Percentiles rank a stretch among this genome's conserved stretches.
Conservation (phyloP, 441 rosid genomes). For the Manihot esculenta region DNA sequence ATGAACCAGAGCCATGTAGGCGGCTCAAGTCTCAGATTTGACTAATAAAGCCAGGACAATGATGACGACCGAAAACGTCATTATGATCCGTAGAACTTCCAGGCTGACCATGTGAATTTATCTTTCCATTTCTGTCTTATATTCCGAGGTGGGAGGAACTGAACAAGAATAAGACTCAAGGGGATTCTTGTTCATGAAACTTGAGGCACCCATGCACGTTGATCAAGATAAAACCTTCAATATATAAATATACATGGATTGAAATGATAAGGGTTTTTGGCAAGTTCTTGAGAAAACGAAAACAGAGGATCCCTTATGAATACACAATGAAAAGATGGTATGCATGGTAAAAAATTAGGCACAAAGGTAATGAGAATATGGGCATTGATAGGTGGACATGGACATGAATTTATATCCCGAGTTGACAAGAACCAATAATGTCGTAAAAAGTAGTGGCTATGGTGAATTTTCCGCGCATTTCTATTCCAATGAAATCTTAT, state of each 20-base stretch:
- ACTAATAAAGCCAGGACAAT: too few relatives aligned
- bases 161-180: not conserved
- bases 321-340: constrained; percentile 19
- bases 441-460: constrained; percentile 18
- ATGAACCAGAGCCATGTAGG: too few relatives aligned
- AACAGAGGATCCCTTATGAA: not conserved
- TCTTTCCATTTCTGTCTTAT: constrained; percentile 6
- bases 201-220: not conserved
- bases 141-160: constrained; percentile 12
- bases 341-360: constrained; percentile 49
- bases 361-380: constrained; percentile 28
- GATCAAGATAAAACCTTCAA: not conserved
- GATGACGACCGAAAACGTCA: not conserved
- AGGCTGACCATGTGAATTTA: constrained; percentile 21
- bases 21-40: too few relatives aligned
- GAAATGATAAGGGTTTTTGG: constrained; percentile 18
- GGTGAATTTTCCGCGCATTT: constrained; percentile 13
- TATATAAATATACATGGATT: constrained; percentile 8
- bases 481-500: too few relatives aligned
- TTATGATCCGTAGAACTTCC: constrained; percentile 5
- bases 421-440: constrained; percentile 29
- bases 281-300: not conserved
- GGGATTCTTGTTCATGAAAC: constrained; percentile 17
- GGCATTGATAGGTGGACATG: constrained; percentile 31
- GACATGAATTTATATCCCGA: constrained; percentile 32